A percentile compares a stretch with the other conserved stretches of the same genome.
These are phyloP conservation scores for Uncinocarpus reesii DNA, from an alignment of 2,329 filamentous ascomycete species.

Conservation along the genomic window DNA sequence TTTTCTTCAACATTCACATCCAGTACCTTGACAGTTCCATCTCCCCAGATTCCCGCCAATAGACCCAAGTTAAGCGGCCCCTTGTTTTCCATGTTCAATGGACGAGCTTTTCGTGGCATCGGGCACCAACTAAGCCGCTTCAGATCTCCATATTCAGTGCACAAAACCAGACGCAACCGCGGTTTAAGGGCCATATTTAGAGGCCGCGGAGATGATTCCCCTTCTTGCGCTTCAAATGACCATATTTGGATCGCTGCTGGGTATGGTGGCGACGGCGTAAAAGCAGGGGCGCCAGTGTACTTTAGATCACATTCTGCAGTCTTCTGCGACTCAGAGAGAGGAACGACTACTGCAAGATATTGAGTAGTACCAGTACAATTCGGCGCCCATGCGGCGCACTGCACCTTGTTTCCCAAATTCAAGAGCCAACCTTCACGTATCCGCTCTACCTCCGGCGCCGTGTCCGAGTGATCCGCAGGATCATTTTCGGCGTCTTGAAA, in stretches of 20 bases:
- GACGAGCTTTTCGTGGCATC: constrained; percentile 27
- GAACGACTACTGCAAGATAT: constrained; percentile 45
- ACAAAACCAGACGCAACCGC: constrained; percentile 42
- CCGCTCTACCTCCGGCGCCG: constrained; percentile 16
- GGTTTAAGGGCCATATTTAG: constrained; percentile 40
- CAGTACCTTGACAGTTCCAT: constrained; percentile 47
- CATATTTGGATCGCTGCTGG: constrained; percentile 49
- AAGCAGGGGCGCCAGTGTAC: constrained; percentile 38
- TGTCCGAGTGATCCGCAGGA: constrained; percentile 1
- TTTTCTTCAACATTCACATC: constrained; percentile 36
- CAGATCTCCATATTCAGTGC: constrained; percentile 48
- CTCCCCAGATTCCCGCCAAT: constrained; percentile 48
- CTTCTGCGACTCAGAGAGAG: constrained; percentile 32
- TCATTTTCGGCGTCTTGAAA: background rate
- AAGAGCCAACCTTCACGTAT: constrained; percentile 44
- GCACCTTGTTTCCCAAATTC: constrained; percentile 45
- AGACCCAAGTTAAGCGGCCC: constrained; percentile 38
- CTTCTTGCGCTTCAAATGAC: constrained; percentile 40
- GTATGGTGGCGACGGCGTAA: constrained; percentile 40
- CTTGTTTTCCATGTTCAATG: constrained; percentile 20
- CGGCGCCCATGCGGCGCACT: constrained; percentile 42
- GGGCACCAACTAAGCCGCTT: constrained; percentile 50
- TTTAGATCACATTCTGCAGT: constrained; percentile 21
- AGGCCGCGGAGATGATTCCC: constrained; percentile 25
- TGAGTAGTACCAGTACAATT: constrained; percentile 39